These are phyloP conservation scores for Lophium mytilinum DNA, from an alignment of 495 filamentous ascomycete species.

Conservation along the genomic window DNA sequence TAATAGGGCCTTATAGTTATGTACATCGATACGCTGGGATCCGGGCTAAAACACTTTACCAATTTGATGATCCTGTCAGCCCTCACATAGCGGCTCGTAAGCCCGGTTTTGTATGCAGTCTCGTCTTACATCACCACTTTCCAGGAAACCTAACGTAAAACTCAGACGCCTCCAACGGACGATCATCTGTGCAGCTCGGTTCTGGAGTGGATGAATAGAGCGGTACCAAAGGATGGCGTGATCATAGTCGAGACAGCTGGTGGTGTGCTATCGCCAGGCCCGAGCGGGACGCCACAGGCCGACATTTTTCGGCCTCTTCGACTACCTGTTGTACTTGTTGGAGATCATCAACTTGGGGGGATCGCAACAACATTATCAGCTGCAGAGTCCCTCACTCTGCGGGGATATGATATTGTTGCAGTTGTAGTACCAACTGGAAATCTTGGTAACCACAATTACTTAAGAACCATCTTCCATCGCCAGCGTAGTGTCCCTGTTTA, in stretches of 20 bases:
- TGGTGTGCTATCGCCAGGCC: constrained; percentile 64
- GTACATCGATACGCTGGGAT: constrained; percentile 47
- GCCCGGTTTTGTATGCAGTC: too few relatives aligned
- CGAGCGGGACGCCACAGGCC: constrained; percentile 64
- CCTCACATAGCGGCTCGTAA: constrained; percentile 58
- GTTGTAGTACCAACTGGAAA: constrained; percentile 59
- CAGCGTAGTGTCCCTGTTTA: constrained; percentile 36
- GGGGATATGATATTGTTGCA: constrained; percentile 64
- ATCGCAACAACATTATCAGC: constrained; percentile 69
- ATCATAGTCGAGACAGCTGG: constrained; percentile 70
- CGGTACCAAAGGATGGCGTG: constrained; percentile 29
- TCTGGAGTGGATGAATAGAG: neutral
- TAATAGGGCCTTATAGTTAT: constrained; percentile 39
- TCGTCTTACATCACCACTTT: too few relatives aligned
- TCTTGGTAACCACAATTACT: constrained; percentile 56
- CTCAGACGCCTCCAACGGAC: constrained; percentile 39
- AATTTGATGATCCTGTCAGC: constrained; percentile 63
- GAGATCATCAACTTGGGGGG: constrained; percentile 62
- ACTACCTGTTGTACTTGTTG: constrained; percentile 62
- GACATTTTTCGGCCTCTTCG: constrained; percentile 65
- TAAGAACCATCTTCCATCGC: constrained; percentile 51
- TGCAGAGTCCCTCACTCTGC: constrained; percentile 61
- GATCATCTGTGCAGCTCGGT: constrained; percentile 42
- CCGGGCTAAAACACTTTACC: constrained; percentile 53
- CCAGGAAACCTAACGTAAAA: neutral